Evolutionary conservation across 139 green algal genomes (phyloP), one percentile per base, ranked within the genome.

Genomic region (Gonium pectorale): DNA sequence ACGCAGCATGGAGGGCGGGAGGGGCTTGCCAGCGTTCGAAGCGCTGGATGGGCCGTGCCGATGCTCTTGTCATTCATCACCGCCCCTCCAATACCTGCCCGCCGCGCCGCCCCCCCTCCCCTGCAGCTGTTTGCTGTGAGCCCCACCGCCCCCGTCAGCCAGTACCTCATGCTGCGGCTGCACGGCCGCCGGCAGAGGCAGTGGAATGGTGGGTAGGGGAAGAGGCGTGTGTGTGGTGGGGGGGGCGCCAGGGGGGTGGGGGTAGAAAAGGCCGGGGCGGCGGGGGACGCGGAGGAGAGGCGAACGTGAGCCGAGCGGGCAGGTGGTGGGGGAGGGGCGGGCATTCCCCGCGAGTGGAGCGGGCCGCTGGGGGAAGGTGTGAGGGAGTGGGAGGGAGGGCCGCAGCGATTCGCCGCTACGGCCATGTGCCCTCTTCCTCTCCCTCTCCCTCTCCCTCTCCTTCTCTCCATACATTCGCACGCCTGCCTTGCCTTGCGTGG

Each of bases 151-250:
- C 49, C 80, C 2, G 40, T 86, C 49, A 66, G 67, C 46, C 44
- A 40, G 2, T 87, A 69, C 59, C 71, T 87, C 8, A 37, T 87
- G 43, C 62, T 87, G 4, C 70, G 59, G 8, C 37, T 87, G 62
- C 82, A 87, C 38, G 82, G 82, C 37, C 75, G 75, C 29, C 60
- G 41, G 59, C 82, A 87, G 82, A 44, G 46, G 62, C 82, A 87
- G 82, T 82, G 82, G 82, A 71, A 87, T 52, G 82, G 82, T 87
- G 71, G 19, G 82, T 75, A 38, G 35, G 13, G 46, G 46, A 15
- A 11, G 11, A 15, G 46, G 46, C 46, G 46, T 54, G 46, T 54
- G 46, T 54, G 46, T 54, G 46, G 46, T 15, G 46, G 13, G 13
- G 11, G 46, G 13, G 15, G 46, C 46, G 15, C 13, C 46, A 54